Evolutionary conservation across 2,329 filamentous ascomycete genomes (phyloP).

Genomic region (Aureobasidium sp.): DNA sequence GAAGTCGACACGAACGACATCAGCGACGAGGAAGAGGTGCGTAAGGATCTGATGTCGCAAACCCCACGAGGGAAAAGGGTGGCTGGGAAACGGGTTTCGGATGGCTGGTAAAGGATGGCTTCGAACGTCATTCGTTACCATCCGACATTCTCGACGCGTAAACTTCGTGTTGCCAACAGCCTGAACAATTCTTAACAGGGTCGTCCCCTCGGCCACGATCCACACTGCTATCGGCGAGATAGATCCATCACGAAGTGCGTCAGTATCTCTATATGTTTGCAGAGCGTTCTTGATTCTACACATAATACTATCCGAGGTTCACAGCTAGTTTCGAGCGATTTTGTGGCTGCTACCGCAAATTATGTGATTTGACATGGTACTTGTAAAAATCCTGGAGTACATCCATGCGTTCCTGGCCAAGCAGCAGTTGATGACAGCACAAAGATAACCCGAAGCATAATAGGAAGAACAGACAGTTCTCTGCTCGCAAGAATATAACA

Average conservation of each 20-base stretch:
- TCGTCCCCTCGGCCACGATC: not conserved
- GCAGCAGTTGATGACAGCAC: fast-evolving
- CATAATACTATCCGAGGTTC: not conserved
- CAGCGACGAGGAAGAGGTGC: not conserved
- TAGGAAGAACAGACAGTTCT: not conserved
- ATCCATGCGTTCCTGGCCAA: not conserved
- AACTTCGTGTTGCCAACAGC: not conserved
- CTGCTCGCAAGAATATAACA: not conserved
- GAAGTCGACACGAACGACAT: not conserved
- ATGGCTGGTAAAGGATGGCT: not conserved
- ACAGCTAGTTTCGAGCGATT: no score
- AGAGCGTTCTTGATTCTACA: not conserved
- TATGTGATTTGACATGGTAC: not conserved
- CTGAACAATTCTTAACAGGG: not conserved
- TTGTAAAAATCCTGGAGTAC: not conserved
- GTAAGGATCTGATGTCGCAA: not conserved
- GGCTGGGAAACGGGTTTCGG: not conserved
- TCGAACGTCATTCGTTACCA: not conserved
- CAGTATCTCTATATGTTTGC: not conserved
- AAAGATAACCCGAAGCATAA: not conserved
- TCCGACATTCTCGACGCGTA: not conserved
- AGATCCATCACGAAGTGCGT: not conserved
- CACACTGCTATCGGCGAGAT: not conserved
- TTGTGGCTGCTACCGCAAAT: not conserved
- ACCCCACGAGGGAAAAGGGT: not conserved